Conservation (phyloP, 345 rosid genomes). For the Gossypium ekmanianum region DNA sequence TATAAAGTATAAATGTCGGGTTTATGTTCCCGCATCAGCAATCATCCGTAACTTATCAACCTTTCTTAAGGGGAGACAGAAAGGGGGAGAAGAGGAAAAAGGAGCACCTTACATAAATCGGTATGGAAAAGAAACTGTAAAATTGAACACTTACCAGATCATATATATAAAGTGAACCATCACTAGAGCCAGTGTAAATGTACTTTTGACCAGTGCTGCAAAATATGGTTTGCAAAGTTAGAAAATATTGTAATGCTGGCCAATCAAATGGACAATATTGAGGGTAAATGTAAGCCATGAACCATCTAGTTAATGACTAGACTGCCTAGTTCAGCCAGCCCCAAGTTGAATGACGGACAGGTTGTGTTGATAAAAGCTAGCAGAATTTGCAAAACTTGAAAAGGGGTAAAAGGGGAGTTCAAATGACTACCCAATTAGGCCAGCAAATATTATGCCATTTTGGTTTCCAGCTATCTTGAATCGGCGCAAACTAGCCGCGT, state of each 20-base stretch:
- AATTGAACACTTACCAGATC: conserved; percentile 43
- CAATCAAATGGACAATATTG: neutral
- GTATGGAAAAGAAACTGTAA: neutral
- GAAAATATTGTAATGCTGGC: neutral
- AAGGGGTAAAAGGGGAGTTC: neutral
- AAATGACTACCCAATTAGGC: neutral
- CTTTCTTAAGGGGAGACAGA: neutral
- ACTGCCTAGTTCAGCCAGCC: neutral
- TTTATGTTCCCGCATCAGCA: neutral
- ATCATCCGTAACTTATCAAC: neutral
- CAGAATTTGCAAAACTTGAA: neutral
- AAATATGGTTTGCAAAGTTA: conserved; percentile 8
- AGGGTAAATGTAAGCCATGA: neutral
- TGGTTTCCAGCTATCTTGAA: neutral
- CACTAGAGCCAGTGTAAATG: conserved; percentile 63
- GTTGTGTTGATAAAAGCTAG: neutral
- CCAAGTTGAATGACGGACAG: neutral
- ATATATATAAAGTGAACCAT: conserved; percentile 44
- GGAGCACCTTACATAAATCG: conserved; percentile 1
- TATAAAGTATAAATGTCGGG: neutral
- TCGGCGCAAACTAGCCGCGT: neutral
- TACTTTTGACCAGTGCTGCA: conserved; percentile 74
- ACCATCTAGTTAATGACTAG: neutral
- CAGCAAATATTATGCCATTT: neutral
- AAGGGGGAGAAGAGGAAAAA: neutral